These are phyloP conservation scores for Lactarius evosmus DNA, from an alignment of 768 basidiomycete species.

Conservation along the genomic window DNA sequence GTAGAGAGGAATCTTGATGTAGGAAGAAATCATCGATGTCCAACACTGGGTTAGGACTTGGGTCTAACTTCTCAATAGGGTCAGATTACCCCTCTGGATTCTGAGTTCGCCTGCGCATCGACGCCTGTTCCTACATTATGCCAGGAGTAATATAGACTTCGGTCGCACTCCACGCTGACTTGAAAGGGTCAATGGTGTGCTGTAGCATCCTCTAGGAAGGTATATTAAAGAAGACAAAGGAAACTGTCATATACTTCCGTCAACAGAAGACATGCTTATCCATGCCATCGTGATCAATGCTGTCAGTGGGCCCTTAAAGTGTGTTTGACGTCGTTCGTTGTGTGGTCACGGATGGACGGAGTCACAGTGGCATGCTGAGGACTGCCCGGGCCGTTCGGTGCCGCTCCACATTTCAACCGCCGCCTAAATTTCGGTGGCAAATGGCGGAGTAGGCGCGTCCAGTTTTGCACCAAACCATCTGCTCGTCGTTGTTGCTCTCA, in stretches of 20 bases:
- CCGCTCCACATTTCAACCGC: constrained; percentile 4
- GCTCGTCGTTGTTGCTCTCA: constrained; percentile 16
- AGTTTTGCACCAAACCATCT: neutral
- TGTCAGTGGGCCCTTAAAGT: neutral
- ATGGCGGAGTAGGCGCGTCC: constrained; percentile 14
- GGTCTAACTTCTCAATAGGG: neutral
- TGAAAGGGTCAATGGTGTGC: too few relatives aligned
- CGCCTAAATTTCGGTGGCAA: constrained; percentile 20
- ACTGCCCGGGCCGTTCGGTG: neutral
- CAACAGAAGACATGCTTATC: too few relatives aligned
- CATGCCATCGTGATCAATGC: neutral
- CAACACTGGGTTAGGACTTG: neutral
- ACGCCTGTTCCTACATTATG: neutral
- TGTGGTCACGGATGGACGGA: too few relatives aligned
- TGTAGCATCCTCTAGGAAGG: neutral
- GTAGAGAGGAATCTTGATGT: too few relatives aligned
- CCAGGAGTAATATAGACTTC: neutral
- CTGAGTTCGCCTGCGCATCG: neutral
- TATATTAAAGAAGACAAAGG: too few relatives aligned
- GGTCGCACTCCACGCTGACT: neutral
- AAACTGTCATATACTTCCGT: too few relatives aligned
- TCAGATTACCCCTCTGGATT: neutral
- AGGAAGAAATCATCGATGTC: neutral
- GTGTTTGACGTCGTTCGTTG: neutral
- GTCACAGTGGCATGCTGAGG: too few relatives aligned